Conservation (phyloP, 345 rosid species). For the Moricandia arvensis region DNA sequence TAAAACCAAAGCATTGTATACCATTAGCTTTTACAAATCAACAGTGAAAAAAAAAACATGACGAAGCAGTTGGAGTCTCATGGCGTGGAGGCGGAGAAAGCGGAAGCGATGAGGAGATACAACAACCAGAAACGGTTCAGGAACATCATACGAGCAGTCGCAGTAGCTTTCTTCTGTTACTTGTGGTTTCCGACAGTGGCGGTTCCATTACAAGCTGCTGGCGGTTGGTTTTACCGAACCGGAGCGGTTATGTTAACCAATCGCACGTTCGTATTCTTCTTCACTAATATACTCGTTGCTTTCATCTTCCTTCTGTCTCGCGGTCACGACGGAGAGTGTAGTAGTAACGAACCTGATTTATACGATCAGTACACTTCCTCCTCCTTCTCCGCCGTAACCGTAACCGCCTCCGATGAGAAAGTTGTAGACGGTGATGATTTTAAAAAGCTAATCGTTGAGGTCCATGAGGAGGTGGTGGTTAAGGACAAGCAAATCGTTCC, state of each 20-base stretch:
- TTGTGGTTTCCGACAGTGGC: conserved; percentile 18
- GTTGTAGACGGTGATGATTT: not conserved
- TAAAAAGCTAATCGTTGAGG: not conserved
- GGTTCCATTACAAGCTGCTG: not conserved
- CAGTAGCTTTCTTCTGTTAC: not conserved
- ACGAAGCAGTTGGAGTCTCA: not conserved
- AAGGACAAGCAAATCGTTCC: conserved; percentile 3
- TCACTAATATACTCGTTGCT: conserved; percentile 5
- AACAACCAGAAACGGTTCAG: not conserved
- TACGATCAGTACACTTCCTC: conserved; percentile 19
- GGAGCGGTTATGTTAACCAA: not conserved
- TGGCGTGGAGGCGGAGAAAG: conserved; percentile 31
- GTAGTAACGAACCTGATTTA: not conserved
- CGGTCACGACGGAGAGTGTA: not conserved
- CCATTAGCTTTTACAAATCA: not conserved
- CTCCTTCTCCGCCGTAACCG: not conserved
- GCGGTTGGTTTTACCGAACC: not conserved
- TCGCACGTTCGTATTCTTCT: conserved; percentile 9
- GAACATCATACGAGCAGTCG: not conserved
- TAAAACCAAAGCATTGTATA: not conserved
- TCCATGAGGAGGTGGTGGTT: not conserved
- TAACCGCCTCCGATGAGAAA: not conserved
- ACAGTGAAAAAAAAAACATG: not conserved
- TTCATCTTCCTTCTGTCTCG: conserved; percentile 18
- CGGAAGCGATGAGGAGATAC: conserved; percentile 34